These are phyloP conservation scores for Venturia aucupariae DNA, from an alignment of 2,329 filamentous ascomycete species.

Conservation along the genomic window DNA sequence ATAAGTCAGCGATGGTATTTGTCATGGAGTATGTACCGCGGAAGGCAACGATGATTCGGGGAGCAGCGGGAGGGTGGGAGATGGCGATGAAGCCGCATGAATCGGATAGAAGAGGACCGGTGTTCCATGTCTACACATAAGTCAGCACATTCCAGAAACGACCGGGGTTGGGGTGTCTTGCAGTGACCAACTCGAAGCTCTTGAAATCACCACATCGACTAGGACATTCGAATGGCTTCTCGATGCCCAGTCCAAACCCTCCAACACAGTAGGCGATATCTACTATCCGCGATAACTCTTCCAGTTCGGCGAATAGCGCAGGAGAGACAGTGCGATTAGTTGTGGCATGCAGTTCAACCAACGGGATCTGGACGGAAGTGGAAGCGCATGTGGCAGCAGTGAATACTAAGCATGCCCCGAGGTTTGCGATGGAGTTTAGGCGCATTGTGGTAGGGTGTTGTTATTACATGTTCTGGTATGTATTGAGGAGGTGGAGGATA, in stretches of 20 bases:
- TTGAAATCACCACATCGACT: constrained; percentile 81
- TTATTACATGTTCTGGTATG: not conserved
- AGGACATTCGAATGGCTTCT: constrained; percentile 72
- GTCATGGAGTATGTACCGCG: constrained; percentile 89
- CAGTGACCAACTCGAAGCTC: constrained; percentile 63
- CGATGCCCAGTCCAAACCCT: constrained; percentile 70
- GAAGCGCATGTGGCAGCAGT: constrained; percentile 5
- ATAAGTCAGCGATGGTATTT: constrained; percentile 84
- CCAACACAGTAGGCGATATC: constrained; percentile 95
- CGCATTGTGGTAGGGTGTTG: constrained; percentile 1
- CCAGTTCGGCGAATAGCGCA: constrained; percentile 67
- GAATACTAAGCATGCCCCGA: constrained; percentile 3
- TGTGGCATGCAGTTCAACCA: constrained; percentile 6
- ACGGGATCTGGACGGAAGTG: constrained; percentile 9
- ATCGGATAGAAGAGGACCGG: constrained; percentile 75
- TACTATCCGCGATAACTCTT: constrained; percentile 81
- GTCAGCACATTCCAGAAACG: constrained; percentile 12
- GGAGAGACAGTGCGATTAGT: constrained; percentile 41
- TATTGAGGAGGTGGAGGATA: not conserved
- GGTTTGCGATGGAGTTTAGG: not conserved
- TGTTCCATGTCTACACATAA: constrained; percentile 65
- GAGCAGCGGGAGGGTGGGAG: constrained; percentile 54
- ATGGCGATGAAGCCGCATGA: constrained; percentile 90
- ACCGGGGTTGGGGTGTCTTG: constrained; percentile 22
- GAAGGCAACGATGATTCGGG: constrained; percentile 76